A percentile compares a stretch with the other conserved stretches of the same genome.
Evolutionary conservation across 2,329 filamentous ascomycete genomes (phyloP).

Genomic region (Niveomyces coronatus): DNA sequence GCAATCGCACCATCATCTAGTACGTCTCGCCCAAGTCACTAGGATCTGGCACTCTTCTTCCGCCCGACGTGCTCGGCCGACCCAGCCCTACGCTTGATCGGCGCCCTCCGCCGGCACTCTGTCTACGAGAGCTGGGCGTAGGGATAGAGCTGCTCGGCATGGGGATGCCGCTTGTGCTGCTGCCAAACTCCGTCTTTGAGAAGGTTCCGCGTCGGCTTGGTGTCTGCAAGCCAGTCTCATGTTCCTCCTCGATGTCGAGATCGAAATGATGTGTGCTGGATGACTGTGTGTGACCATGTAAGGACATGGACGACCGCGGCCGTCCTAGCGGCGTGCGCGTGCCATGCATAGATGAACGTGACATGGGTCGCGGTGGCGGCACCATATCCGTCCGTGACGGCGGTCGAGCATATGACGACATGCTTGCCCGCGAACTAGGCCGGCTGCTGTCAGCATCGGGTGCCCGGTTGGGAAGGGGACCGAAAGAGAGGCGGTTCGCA

Average conservation of each 20-base stretch:
- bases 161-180: slow-evolving; percentile 28
- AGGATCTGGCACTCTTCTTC: slow-evolving; percentile 24
- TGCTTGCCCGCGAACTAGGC: slow-evolving; percentile 63
- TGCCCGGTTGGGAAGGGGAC: slow-evolving; percentile 47
- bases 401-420: slow-evolving; percentile 43
- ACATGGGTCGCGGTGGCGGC: slow-evolving; percentile 49
- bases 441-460: slow-evolving; percentile 40
- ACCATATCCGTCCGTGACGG: slow-evolving; percentile 44
- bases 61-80: slow-evolving; percentile 23
- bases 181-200: slow-evolving; percentile 36
- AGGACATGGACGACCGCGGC: slow-evolving; percentile 60
- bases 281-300: slow-evolving; percentile 48
- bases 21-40: slow-evolving; percentile 46
- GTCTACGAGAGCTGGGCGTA: slow-evolving; percentile 32
- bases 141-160: slow-evolving; percentile 35
- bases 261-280: slow-evolving; percentile 48
- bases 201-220: slow-evolving; percentile 46
- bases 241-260: slow-evolving; percentile 33
- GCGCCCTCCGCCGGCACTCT: slow-evolving; percentile 28
- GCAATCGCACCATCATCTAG: slow-evolving; percentile 22
- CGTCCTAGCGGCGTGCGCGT: slow-evolving; percentile 57
- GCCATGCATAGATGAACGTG: slow-evolving; percentile 50
- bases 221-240: slow-evolving; percentile 34
- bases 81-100: slow-evolving; percentile 31
- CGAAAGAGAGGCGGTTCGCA: slow-evolving; percentile 53